Base-by-base conservation (phyloP, 2,329 filamentous ascomycete species). In the Helotiales sp. region DNA sequence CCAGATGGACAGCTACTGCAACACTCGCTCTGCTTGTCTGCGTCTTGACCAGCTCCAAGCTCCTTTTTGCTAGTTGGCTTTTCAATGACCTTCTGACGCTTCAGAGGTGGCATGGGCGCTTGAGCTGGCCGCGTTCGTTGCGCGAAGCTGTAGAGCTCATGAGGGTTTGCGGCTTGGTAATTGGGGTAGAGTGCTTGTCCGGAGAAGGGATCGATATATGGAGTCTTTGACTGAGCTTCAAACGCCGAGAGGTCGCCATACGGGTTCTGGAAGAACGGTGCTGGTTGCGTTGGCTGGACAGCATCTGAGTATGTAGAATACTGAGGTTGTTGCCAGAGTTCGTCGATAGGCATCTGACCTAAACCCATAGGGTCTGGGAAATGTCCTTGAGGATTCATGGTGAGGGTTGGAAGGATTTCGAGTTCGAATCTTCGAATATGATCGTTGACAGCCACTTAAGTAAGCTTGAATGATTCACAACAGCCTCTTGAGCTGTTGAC, bases 1-100 rank as follows among this genome's bases (percentile, higher is more conserved):
- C 67, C 65, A 25, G 61, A 64, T 38, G 63, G 58, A 48, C 68
- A 70, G 50, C 63, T 67, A 51, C 68, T 70, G 46, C 68, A 70
- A 52, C 68, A 70, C 54, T 64, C 61, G 51, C 66, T 69, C 1
- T 57, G 40, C 19, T 19, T 44, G 12, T 10, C 40, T 9, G 36
- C 24, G 27, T 25, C 40, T 13, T 24, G 19, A 5, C 40, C 40
- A 27, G 24, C 27, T n/a, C n/a, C 19, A 44, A 15, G 40, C 10
- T 44, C 40, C 27, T 44, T 44, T 24, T 44, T 44, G 40, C n/a
- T 12, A 3, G 2, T 25, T 25, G 22, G 10, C 22, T 44, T 9
- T 25, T 44, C 22, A 24, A 7, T 27, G 22, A 44, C n/a, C 40
- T 24, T 44, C 27, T 44, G 40, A 12, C 40, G 40, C 22, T 44